A percentile compares a stretch with the other conserved stretches of the same genome.
Evolutionary conservation across 75 land plant species (phyloP).

Genomic region (Cryptomeria japonica): DNA sequence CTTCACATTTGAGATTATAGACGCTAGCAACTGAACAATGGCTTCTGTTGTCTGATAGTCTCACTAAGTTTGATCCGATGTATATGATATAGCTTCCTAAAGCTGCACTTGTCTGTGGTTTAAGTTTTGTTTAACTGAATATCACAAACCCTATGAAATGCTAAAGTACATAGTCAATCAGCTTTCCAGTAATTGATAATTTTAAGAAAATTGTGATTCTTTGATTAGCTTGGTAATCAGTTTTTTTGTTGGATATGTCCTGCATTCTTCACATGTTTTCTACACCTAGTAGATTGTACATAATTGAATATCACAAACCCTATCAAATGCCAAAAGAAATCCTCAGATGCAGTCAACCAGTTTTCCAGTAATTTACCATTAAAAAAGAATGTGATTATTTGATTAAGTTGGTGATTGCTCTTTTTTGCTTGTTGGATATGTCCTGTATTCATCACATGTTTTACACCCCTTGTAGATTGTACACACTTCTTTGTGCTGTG

Average conservation of each 20-base stretch:
- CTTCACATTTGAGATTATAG: not conserved
- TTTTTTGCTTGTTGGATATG: not conserved
- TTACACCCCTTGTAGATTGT: too few relatives aligned
- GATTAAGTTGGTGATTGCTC: not conserved
- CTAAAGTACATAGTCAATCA: not conserved
- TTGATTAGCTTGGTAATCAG: not conserved
- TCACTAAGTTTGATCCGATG: not conserved
- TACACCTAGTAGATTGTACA: too few relatives aligned
- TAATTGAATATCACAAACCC: too few relatives aligned
- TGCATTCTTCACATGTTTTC: too few relatives aligned
- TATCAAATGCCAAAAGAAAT: not conserved
- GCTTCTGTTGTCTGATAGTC: not conserved
- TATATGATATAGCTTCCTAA: not conserved
- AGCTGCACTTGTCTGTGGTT: not conserved
- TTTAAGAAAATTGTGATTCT: not conserved
- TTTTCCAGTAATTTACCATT: not conserved
- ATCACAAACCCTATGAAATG: not conserved
- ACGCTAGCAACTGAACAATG: not conserved
- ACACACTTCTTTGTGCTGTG: not conserved
- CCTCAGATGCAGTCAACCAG: not conserved
- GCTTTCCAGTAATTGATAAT: not conserved
- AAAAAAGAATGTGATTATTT: not conserved
- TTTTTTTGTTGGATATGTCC: not conserved
- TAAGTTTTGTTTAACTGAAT: not conserved
- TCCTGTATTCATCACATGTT: too few relatives aligned